A percentile compares a stretch with the other conserved stretches of the same genome.
These are phyloP conservation scores for Plasmodium cynomolgi DNA, from an alignment of 169 alveolate genomes.

Conservation along the genomic window DNA sequence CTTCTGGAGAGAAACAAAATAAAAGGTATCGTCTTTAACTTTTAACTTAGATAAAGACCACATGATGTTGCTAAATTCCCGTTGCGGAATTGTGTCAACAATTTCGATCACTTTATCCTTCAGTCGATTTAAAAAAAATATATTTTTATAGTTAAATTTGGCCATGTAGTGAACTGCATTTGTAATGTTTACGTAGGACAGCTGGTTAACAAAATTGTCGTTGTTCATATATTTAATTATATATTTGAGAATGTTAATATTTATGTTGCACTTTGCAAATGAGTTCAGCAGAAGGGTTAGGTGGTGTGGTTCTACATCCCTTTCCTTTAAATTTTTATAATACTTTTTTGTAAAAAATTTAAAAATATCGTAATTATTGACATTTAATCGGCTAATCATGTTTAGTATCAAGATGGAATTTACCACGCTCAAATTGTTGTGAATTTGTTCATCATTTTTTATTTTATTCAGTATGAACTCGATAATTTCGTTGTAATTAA, in stretches of 20 bases:
- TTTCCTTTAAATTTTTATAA: constrained; percentile 72
- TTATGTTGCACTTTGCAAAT: constrained; percentile 75
- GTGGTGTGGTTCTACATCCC: constrained; percentile 76
- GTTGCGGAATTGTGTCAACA: constrained; percentile 66
- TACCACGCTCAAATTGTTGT: constrained; percentile 66
- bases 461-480: constrained; percentile 50
- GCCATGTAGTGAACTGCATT: constrained; percentile 76
- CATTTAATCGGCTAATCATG: constrained; percentile 62
- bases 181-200: constrained; percentile 73
- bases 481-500: constrained; percentile 44
- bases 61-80: constrained; percentile 74
- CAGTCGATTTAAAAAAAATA: constrained; percentile 33
- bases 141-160: constrained; percentile 67
- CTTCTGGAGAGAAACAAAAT: constrained; percentile 20
- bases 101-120: constrained; percentile 56
- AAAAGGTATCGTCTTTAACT: constrained; percentile 38
- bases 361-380: constrained; percentile 64
- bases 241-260: constrained; percentile 71
- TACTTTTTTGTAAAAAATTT: constrained; percentile 69
- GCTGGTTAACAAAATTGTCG: constrained; percentile 47
- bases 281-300: constrained; percentile 63
- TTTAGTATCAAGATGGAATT: constrained; percentile 65
- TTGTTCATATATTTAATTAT: constrained; percentile 72
- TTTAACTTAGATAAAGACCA: constrained; percentile 72
- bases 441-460: constrained; percentile 66